These are phyloP conservation scores for Diplocarpon mali DNA, from an alignment of 2,329 filamentous ascomycete genomes.

Conservation along the genomic window DNA sequence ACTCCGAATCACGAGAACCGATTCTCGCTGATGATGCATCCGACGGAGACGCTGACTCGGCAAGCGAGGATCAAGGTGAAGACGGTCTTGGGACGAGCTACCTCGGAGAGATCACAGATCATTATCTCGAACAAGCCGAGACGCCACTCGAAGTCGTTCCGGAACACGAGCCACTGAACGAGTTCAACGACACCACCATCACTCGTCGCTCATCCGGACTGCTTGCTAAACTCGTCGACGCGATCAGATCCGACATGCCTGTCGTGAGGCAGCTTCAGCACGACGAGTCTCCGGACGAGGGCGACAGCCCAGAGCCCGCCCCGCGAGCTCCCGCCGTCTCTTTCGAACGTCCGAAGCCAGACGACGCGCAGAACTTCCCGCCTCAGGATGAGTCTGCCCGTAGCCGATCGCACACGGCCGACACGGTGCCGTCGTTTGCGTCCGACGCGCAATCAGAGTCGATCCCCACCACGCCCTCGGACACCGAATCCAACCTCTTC, in stretches of 20 bases:
- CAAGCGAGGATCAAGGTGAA: not conserved
- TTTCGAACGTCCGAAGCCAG: not conserved
- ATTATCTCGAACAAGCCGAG: not conserved
- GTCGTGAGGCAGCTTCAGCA: constrained; percentile 2
- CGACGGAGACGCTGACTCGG: too few relatives aligned
- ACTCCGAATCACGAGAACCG: too few relatives aligned
- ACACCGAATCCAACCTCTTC: constrained; percentile 10
- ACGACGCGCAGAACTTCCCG: not conserved
- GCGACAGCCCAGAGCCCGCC: not conserved
- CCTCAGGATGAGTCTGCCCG: constrained; percentile 2
- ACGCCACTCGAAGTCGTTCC: constrained; percentile 4
- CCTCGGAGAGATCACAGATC: constrained; percentile 1
- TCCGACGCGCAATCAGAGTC: constrained; percentile 18
- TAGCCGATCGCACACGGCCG: constrained; percentile 18
- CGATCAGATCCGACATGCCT: constrained; percentile 8
- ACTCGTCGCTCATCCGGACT: constrained; percentile 4
- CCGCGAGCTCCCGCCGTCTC: not conserved
- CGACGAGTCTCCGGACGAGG: not conserved
- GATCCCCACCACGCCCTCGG: constrained; percentile 13
- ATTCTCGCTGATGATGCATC: too few relatives aligned
- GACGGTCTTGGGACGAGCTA: not conserved
- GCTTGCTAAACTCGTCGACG: constrained; percentile 10
- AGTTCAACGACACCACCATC: constrained; percentile 2
- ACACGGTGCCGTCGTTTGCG: constrained; percentile 20
- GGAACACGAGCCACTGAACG: constrained; percentile 1